A percentile compares a stretch with the other conserved stretches of the same genome.
phyloP scores from a whole-genome alignment of 1,284 basidiomycete genomes.

The Naganishia sp. region DNA sequence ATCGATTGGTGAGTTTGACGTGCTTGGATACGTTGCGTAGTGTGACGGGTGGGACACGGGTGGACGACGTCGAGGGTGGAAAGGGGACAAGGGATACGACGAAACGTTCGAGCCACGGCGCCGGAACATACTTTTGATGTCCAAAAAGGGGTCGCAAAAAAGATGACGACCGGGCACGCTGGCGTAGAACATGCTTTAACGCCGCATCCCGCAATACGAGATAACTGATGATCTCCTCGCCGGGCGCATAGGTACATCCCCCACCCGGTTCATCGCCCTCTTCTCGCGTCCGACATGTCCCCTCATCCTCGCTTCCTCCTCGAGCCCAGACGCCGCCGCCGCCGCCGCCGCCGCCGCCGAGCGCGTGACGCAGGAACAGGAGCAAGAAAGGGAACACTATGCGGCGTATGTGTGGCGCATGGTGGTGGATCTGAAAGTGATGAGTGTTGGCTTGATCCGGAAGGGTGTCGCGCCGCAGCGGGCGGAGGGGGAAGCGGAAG shows the following conservation, averaged over 20 bases:
- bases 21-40: not conserved
- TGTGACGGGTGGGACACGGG: not conserved
- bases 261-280: slow-evolving; percentile 26
- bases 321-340: not conserved
- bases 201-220: too few species aligned
- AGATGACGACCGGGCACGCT: not conserved
- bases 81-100: not conserved
- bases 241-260: slow-evolving; percentile 20
- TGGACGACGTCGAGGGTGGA: too few species aligned
- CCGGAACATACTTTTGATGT: slow-evolving; percentile 2
- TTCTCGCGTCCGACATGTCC: slow-evolving; percentile 16
- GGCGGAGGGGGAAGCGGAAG: not conserved
- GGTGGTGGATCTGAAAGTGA: slow-evolving; percentile 10
- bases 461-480: not conserved
- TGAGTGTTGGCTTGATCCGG: slow-evolving; percentile 3
- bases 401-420: slow-evolving; percentile 31
- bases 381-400: slow-evolving; percentile 14
- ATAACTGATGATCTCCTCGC: not conserved
- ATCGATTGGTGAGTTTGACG: slow-evolving; percentile 26
- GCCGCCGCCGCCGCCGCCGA: not conserved
- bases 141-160: slow-evolving; percentile 22
- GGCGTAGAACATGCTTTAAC: slow-evolving; percentile 14
- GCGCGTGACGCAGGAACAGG: slow-evolving; percentile 11
- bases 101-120: slow-evolving; percentile 2
- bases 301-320: slow-evolving; percentile 5